Evolutionary conservation across 768 basidiomycete species (phyloP), one percentile per base, ranked within the genome.

Genomic region (Boletus tomentosulus): DNA sequence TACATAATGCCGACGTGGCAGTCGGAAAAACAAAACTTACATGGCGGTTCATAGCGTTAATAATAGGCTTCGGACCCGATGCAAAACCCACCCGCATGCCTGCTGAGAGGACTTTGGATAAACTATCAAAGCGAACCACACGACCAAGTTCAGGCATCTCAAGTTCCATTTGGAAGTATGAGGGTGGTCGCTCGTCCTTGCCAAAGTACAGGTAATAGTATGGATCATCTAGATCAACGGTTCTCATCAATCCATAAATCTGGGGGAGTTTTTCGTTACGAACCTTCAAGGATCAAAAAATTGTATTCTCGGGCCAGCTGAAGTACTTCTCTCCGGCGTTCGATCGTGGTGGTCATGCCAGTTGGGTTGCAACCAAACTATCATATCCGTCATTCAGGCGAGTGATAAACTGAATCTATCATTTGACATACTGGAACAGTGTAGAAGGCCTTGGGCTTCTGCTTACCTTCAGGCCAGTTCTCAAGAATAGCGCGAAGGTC

Each of bases 81-180:
- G 81, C 83, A 64, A 88, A 93, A 6, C 92, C 93, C 57, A 94
- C 76, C 19, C 90, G 83, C 63, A 91, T 81, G 16, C 90, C 88
- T n/a, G 84, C 78, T 15, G 84, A 85, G 22, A 86, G 75, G 39
- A 95, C 75, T 73, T 97, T 97, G 49, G 88, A 91, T 50, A 96
- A 76, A 63, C 89, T 92, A 66, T 97, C 94, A 67, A 96, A 92
- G 42, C 94, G 83, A n/a, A 96, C 61, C 33, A 96, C 92, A 12
- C 85, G 82, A 3, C 94, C 94, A 19, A 81, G 78, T 59, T 84
- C 80, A 16, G 78, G 76, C 58, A 81, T 78, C 49, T 82, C 78
- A 11, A 73, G 75, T 68, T 97, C 94, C 34, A 96, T 77, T 38
- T 81, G 76, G 64, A 95, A 93, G 70, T 94, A 96, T 0, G 86